Evolutionary conservation across 768 basidiomycete species (phyloP).

Genomic region (Agrocybe pediades): DNA sequence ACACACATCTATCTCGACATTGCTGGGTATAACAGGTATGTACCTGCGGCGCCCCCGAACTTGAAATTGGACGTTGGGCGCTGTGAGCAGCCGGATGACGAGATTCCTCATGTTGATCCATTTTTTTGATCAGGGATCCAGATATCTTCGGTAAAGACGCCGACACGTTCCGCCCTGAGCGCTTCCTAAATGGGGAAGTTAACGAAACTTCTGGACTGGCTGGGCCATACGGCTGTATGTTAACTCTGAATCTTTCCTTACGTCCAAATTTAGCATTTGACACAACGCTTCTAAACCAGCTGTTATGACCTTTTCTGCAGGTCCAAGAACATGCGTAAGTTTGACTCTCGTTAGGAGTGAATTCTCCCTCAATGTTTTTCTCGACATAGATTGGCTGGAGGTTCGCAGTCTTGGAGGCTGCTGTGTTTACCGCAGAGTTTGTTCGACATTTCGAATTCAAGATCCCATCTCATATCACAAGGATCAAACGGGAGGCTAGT

Average conservation of each 20-base stretch:
- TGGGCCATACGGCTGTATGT: neutral
- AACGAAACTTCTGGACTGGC: neutral
- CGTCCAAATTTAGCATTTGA: neutral
- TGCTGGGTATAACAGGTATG: neutral
- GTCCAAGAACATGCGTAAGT: neutral
- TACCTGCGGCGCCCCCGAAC: neutral
- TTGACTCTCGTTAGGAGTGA: neutral
- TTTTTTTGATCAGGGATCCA: neutral
- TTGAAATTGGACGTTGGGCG: too few species aligned
- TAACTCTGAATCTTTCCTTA: neutral
- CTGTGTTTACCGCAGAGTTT: neutral
- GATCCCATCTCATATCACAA: neutral
- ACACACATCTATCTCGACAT: neutral
- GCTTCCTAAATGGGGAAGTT: slow-evolving; percentile 1
- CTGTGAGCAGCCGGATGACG: too few species aligned
- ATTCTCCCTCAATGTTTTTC: neutral
- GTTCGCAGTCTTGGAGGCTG: neutral
- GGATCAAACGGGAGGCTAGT: neutral
- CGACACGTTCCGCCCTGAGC: neutral
- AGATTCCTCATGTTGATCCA: too few species aligned
- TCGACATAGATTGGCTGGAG: neutral
- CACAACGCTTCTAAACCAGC: neutral
- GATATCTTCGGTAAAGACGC: slow-evolving; percentile 1
- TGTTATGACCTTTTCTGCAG: neutral
- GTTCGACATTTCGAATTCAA: neutral